Evolutionary conservation across 805 yeast species (phyloP).

Genomic region (Candida oleophila): DNA sequence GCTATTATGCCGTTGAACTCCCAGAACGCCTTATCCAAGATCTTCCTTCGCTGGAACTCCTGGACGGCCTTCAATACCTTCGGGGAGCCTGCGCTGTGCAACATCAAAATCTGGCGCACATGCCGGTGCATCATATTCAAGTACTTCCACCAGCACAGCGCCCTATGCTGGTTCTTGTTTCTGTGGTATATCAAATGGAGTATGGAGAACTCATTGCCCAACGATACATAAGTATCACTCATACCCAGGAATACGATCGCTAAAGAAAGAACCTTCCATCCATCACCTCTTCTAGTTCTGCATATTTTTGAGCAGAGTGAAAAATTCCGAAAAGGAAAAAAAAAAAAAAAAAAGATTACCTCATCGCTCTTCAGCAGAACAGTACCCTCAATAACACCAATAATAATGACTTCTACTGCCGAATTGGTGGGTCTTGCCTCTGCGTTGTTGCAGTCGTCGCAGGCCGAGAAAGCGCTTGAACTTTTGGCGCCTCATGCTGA

Average conservation of each 20-base stretch:
- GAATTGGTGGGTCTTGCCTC: slow-evolving; percentile 32
- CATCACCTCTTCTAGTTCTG: background rate
- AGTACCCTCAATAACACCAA: no score
- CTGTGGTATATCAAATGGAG: slow-evolving; percentile 67
- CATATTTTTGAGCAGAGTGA: background rate
- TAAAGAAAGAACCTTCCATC: background rate
- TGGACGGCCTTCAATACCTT: background rate
- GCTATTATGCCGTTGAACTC: slow-evolving; percentile 67
- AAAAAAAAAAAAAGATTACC: background rate
- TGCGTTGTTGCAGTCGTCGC: slow-evolving; percentile 44
- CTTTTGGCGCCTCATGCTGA: slow-evolving; percentile 39
- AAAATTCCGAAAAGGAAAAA: background rate
- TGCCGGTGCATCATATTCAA: slow-evolving; percentile 63
- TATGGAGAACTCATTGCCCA: slow-evolving; percentile 52
- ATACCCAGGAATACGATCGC: background rate
- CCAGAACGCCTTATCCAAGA: slow-evolving; percentile 51
- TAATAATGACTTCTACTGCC: slow-evolving; percentile 5
- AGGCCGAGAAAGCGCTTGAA: slow-evolving; percentile 55
- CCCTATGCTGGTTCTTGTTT: slow-evolving; percentile 73
- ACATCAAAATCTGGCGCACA: slow-evolving; percentile 38
- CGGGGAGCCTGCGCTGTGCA: slow-evolving; percentile 10
- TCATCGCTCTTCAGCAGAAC: background rate
- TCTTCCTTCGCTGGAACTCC: slow-evolving; percentile 15
- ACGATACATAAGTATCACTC: background rate
- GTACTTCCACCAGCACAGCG: slow-evolving; percentile 74